Base-by-base conservation (phyloP, 768 basidiomycete species). In the Termitomyces sp. region DNA sequence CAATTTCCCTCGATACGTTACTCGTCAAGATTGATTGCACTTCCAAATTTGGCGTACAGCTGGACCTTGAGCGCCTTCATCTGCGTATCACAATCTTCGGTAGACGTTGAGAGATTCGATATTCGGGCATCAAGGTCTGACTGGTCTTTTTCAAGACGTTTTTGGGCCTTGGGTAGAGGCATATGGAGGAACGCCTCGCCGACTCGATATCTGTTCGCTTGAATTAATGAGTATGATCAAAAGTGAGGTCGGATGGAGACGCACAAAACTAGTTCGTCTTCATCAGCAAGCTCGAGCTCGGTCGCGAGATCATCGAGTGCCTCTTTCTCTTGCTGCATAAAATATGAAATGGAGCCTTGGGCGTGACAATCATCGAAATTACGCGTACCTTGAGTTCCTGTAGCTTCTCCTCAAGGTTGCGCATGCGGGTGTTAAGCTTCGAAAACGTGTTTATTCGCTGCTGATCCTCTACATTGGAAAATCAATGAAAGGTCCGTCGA, bases 401-500 rank as follows among this genome's bases (percentile, higher is more conserved):
- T 36, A 95, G 80, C 57, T 84, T 86, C 63, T 88, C 91, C 67
- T 92, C 86, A 42, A 94, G 79, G 32, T 81, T 79, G 7, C 86
- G 81, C 60, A 92, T 73, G 51, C 94, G 86, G 8, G 87, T 87
- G 68, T 96, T 97, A 43, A 96, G 79, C 72, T 94, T 96, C 0
- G 94, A 96, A 72, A 98, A 97, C 0, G 85, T 81, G 75, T 89
- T 96, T 76, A 98, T 98, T 34, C 86, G 84, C 66, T 94, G 87
- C 72, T 98, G 95, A 72, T 95, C 93, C 80, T 86, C 85, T 89
- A 67, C 32, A n/a, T 49, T 48, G 36, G 3, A 57, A 38, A 25
- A 36, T 29, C 29, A 25, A 57, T 40, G 25, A 47, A 40, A 43
- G 31, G 31, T 15, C 40, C 40, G 17, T 45, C 32, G 31, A 56